Evolutionary conservation across 1,139 yeast genomes (phyloP).

Genomic region (Lodderomyces margitis): DNA sequence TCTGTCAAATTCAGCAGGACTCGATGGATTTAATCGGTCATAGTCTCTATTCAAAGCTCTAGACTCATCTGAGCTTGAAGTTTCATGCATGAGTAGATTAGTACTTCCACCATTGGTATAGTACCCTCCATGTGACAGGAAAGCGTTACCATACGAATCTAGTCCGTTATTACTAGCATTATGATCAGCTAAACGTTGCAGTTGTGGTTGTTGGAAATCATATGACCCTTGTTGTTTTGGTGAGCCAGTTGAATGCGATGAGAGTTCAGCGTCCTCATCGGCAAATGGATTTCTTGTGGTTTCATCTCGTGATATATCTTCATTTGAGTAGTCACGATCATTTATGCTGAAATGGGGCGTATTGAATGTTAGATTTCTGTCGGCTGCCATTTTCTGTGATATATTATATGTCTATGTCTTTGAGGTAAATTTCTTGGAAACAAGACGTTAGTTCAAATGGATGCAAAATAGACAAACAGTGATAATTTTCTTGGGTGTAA

Average conservation of each 20-base stretch:
- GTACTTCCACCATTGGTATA: conserved; percentile 44
- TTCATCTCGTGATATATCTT: conserved; percentile 15
- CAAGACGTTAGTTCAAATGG: no score
- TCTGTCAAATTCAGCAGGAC: conserved; percentile 58
- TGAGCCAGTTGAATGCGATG: conserved; percentile 22
- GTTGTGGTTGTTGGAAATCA: conserved; percentile 7
- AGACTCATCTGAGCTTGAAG: conserved; percentile 24
- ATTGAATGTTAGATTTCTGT: conserved; percentile 36
- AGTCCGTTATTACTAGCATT: background rate
- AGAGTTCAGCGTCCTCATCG: conserved; percentile 20
- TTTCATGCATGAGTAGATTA: conserved; percentile 32
- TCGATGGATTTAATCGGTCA: conserved; percentile 13
- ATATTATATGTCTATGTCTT: background rate
- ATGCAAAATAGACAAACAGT: no score
- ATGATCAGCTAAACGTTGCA: background rate
- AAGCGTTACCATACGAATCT: background rate
- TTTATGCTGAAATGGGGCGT: conserved; percentile 20
- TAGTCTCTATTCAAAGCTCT: conserved; percentile 11
- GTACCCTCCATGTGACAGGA: conserved; percentile 36
- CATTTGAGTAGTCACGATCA: conserved; percentile 11
- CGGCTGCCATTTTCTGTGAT: conserved; percentile 17
- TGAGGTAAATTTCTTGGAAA: background rate
- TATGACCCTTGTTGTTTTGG: conserved; percentile 19
- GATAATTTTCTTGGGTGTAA: no score
- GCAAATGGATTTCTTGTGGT: conserved; percentile 28